Base-by-base conservation (phyloP, 805 yeast species). In the Kluyveromyces lactis region DNA sequence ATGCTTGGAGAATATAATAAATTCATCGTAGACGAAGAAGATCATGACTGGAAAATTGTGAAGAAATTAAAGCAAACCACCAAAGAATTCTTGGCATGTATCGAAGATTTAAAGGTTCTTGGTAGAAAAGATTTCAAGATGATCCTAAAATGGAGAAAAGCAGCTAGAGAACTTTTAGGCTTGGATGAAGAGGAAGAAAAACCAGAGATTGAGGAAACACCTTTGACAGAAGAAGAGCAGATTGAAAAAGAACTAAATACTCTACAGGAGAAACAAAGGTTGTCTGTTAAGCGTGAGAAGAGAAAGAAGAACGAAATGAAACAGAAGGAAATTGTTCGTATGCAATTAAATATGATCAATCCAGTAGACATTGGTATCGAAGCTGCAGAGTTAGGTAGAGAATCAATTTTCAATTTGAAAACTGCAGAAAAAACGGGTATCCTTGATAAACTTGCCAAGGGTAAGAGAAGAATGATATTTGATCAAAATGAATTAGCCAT, bases 261-360 rank as follows among this genome's bases (percentile, higher is more conserved):
- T n/a, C 63, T 89, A 50, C 73, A 78, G 40, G 86, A 77, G 21
- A 83, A 75, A 49, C 86, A 83, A 48, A 72, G 77, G 50, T 71
- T 79, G 47, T 76, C 77, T 50, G 64, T 64, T 35, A 89, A 81
- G 61, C 78, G 97, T 55, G 95, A 82, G 50, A 85, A 80, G 62
- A 80, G 95, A 60, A 78, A 71, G 51, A 74, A 75, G 40, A 87
- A 92, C 58, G 96, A 89, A 63, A 48, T 62, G 46, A 86, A 86
- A 55, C 95, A 86, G 59, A 85, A 83, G 61, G 97, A 90, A 57
- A 75, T 90, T 35, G 70, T 73, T 36, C 77, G 97, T 67, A 81
- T 86, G 84, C 97, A 92, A 66, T 81, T 92, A 90, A 86, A 85
- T 61, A 89, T 92, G 95, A 68, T 84, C 42, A 85, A 96, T 4